Evolutionary conservation across 106 monocot genomes (phyloP), one percentile per base, ranked within the genome.

Genomic region (Ottelia alismoides): DNA sequence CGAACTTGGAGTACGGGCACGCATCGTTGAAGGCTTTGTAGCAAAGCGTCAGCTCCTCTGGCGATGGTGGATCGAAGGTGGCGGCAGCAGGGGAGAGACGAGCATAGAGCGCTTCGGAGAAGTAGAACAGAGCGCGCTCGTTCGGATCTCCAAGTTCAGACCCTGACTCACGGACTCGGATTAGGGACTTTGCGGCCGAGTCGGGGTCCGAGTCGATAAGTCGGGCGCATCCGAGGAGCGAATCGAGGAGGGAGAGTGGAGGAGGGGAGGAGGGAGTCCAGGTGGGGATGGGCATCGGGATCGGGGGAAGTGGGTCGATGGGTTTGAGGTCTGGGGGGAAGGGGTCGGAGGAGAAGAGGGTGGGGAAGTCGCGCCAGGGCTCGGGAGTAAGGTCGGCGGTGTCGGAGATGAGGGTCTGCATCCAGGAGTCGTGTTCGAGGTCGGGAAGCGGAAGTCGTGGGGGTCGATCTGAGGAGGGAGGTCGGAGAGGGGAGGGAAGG

Each of bases 1-100:
- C 67, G 70, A 98, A 98, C 71, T 85, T 98, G 61, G 79, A 72
- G 63, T 85, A 98, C 1, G 98, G 89, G 65, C 88, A 94, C 4
- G 93, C 93, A 53, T 94, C 93, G 71, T 88, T 76, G 27, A 94
- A 58, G 21, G 74, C 58, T 54, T 78, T 94, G 78, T 94, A 94
- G 67, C 75, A 78, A 21, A 94, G 65, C 2, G 78, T 72, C 62
- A 78, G 53, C 17, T 94, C 93, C 46, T 83, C 87, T 48, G n/a
- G 65, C 14, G 63, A 22, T 3, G 56, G 18, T 0, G 66, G 45
- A 24, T 65, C 24, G 3, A 64, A 22, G 11, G 74, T 26, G 17
- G 51, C 11, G 23, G 6, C 27, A 3, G 9, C 55, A 21, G 54
- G 24, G 9, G 53, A 48, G 54, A 88, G 64, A 32, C 93, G 88